phyloP scores from a whole-genome alignment of 2,329 filamentous ascomycete genomes.

The Helminthosporium solani region DNA sequence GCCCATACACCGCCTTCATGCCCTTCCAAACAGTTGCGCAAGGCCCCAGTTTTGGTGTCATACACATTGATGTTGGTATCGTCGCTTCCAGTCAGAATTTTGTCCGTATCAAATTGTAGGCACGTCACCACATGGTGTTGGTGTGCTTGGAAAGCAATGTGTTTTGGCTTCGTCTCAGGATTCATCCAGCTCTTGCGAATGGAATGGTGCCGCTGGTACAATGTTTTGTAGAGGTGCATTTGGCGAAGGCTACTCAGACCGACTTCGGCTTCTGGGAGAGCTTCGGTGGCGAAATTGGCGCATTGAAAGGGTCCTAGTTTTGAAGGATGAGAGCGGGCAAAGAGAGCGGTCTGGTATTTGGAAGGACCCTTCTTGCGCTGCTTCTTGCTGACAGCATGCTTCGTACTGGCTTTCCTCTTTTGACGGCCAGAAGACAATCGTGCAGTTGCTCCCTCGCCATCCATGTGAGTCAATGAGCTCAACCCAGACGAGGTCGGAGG shows the following conservation, averaged over 20 bases:
- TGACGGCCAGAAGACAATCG: slow-evolving; percentile 35
- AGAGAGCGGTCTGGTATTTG: slow-evolving; percentile 45
- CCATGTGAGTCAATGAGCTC: slow-evolving; percentile 14
- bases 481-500: slow-evolving; percentile 26
- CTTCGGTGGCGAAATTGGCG: slow-evolving; percentile 78
- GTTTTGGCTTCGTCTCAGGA: slow-evolving; percentile 75
- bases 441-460: slow-evolving; percentile 31
- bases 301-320: slow-evolving; percentile 84
- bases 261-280: slow-evolving; percentile 77
- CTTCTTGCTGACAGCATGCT: slow-evolving; percentile 52
- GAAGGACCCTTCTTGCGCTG: slow-evolving; percentile 57
- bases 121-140: slow-evolving; percentile 96
- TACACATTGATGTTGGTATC: slow-evolving; percentile 98
- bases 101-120: slow-evolving; percentile 95
- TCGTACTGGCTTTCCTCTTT: slow-evolving; percentile 43
- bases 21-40: slow-evolving; percentile 80
- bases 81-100: slow-evolving; percentile 95
- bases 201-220: slow-evolving; percentile 89
- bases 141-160: slow-evolving; percentile 95
- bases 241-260: slow-evolving; percentile 76
- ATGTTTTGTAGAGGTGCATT: slow-evolving; percentile 91
- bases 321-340: slow-evolving; percentile 50
- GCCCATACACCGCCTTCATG: slow-evolving; percentile 99
- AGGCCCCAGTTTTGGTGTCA: slow-evolving; percentile 88
- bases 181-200: slow-evolving; percentile 92